Percentiles rank a stretch among this genome's conserved stretches.
phyloP scores from a whole-genome alignment of 1,139 yeast genomes.

The Sugiyamaella castrensis region DNA sequence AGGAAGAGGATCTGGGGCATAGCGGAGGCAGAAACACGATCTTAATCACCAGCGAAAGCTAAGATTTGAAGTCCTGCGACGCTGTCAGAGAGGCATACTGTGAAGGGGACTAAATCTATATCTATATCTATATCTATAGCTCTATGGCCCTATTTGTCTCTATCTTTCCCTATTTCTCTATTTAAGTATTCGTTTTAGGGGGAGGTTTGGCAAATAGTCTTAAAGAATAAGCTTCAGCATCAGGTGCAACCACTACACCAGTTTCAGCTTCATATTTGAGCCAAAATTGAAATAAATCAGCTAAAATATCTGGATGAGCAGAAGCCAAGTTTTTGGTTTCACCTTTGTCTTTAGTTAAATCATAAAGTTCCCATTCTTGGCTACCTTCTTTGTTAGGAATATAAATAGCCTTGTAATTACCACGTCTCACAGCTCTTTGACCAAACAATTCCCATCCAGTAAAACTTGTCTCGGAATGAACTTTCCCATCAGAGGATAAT shows the following conservation, averaged over 20 bases:
- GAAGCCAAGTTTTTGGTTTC: slow-evolving; percentile 46
- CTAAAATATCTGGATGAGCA: slow-evolving; percentile 37
- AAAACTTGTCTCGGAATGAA: slow-evolving; percentile 18
- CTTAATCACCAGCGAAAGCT: no score
- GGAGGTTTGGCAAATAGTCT: slow-evolving; percentile 5
- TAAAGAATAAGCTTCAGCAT: slow-evolving; percentile 7
- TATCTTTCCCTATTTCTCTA: no score
- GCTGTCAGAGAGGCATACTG: no score
- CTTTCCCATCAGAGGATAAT: slow-evolving; percentile 10
- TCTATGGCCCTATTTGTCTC: no score
- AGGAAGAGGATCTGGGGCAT: no score
- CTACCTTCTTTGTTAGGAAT: slow-evolving; percentile 50
- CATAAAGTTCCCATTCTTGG: slow-evolving; percentile 49
- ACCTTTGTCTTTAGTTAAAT: slow-evolving; percentile 46
- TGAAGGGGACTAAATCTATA: no score
- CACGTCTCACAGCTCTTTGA: slow-evolving; percentile 53
- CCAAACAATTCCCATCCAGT: slow-evolving; percentile 58
- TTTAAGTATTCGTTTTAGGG: no score
- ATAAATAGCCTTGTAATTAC: slow-evolving; percentile 47
- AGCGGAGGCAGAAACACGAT: no score
- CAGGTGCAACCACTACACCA: slow-evolving; percentile 42
- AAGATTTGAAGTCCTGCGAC: no score
- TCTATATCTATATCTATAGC: no score
- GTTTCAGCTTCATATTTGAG: slow-evolving; percentile 53
- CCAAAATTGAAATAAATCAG: slow-evolving; percentile 49